Base-by-base conservation (phyloP, 768 basidiomycete species). In the Russula earlei region DNA sequence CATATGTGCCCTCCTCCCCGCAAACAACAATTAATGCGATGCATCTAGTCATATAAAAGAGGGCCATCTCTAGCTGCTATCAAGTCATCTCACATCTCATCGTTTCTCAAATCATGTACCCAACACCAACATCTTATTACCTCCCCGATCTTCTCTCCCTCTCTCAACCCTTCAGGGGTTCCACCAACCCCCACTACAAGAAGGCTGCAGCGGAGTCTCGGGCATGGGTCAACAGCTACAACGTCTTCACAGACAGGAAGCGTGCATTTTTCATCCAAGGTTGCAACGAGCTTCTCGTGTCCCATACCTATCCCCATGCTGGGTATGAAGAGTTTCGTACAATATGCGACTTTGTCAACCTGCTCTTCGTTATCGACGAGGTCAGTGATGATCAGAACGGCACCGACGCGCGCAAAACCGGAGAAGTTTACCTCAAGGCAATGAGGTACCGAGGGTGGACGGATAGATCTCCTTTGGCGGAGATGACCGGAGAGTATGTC, bases 311-410 rank as follows among this genome's bases (percentile, higher is more conserved):
- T 62, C 76, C 79, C 12, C 84, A 81, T 62, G 79, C 80, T 44
- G 79, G 74, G 31, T 77, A 75, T 61, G 79, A 81, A 56, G 73
- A 78, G 64, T 80, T 84, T 61, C 72, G 82, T 45, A 83, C 78
- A 0, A 77, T 75, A 48, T 84, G 82, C 63, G 83, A 85, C 68
- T 83, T 82, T 56, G 80, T 71, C 60, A 71, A 71, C 49, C 60
- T 71, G 31, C 65, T 71, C 29, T 85, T 83, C 68, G 81, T 83
- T 44, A 74, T 84, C 44, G 84, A 86, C 65, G 84, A 85, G 66
- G 75, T 83, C 52, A 83, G 81, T 67, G 82, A 85, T 62, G 83
- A 84, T 56, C 83, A 84, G 67, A 76, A 71, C 63, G 81, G 81
- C 31, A 66, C 67, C 49, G 83, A 80, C 52, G 84, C 82, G 45